Base-by-base conservation (phyloP, 345 rosid genomes). In the Sonneratia caseolaris region DNA sequence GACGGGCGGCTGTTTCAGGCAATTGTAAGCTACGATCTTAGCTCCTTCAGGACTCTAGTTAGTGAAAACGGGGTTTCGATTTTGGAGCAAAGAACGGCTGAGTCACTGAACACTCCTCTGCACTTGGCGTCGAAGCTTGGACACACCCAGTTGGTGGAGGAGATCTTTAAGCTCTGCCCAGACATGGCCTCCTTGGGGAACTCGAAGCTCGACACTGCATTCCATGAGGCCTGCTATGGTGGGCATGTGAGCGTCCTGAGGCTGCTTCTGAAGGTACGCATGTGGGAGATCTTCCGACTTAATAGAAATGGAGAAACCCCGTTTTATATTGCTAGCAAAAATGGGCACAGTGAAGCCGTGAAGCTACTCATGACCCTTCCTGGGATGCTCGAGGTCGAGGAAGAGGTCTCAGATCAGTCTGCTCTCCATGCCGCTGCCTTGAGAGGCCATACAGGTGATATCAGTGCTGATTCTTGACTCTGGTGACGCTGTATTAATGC, bases 391-490 rank as follows among this genome's bases (percentile, higher is more conserved):
- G 66, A 62, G 37, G 32, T 62, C 66, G 66, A 62, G 66, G 66
- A 27, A 27, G 66, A 62, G 66, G 37, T 62, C 0, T 62, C 66
- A 1, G 37, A 9, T 59, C 13, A 13, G 19, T 62, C 37, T 1
- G 3, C 66, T 35, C 16, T 62, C 37, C 66, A 62, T 35, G 66
- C 27, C 10, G 66, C 66, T 12, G 66, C 66, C 66, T 62, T 62
- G 66, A 62, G 66, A 62, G 66, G 66, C 66, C 66, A 62, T 24
- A 27, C 38, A 62, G 66, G 66, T 62, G 64, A 55, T 55, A 55
- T 12, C n/a, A 3, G 7, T 5, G 18, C 7, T 1, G 22, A 2
- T 19, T 57, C 22, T 53, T 19, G 22, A 53, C 19, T 19, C 3
- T 59, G 36, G 2, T 22, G 11, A 45, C 9, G 32, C 32, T 42